These are phyloP conservation scores for Pharnaceum exiguum DNA, from an alignment of 148 eudicot genomes.

Conservation along the genomic window DNA sequence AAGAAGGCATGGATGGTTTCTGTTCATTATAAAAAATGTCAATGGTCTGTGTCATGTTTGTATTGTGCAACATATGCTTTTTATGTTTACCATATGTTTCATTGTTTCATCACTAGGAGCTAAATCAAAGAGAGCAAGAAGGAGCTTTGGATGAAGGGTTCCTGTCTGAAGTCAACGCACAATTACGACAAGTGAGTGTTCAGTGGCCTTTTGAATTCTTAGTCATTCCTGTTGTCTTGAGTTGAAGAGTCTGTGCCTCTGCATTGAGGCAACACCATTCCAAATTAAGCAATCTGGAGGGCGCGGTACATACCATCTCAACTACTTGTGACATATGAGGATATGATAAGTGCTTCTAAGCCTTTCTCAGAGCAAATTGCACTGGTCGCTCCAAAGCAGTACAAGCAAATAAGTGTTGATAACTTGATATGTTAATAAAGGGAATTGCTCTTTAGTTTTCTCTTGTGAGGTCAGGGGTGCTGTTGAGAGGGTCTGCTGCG, in stretches of 20 bases:
- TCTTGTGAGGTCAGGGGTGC: too few species aligned
- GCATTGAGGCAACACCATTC: background rate
- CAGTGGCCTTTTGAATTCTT: conserved; percentile 1
- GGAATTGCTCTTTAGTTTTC: too few species aligned
- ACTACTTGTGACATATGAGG: background rate
- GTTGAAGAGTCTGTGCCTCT: background rate
- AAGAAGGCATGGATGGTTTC: too few species aligned
- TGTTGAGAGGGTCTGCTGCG: too few species aligned
- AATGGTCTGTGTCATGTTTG: too few species aligned
- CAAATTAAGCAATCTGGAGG: background rate
- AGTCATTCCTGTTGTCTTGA: background rate
- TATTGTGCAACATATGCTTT: background rate
- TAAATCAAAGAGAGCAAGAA: conserved; percentile 85
- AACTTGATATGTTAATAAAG: too few species aligned
- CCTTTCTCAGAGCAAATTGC: too few species aligned
- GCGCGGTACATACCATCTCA: background rate
- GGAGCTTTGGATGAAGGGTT: conserved; percentile 92
- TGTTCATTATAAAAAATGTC: too few species aligned
- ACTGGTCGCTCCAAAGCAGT: too few species aligned
- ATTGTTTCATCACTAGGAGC: conserved; percentile 45
- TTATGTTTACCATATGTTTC: background rate
- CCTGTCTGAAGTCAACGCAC: conserved; percentile 94
- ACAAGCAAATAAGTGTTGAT: too few species aligned
- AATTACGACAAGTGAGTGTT: conserved; percentile 77
- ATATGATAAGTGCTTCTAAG: background rate